These are phyloP conservation scores for Myrica gale DNA, from an alignment of 306 rosid species.

Conservation along the genomic window DNA sequence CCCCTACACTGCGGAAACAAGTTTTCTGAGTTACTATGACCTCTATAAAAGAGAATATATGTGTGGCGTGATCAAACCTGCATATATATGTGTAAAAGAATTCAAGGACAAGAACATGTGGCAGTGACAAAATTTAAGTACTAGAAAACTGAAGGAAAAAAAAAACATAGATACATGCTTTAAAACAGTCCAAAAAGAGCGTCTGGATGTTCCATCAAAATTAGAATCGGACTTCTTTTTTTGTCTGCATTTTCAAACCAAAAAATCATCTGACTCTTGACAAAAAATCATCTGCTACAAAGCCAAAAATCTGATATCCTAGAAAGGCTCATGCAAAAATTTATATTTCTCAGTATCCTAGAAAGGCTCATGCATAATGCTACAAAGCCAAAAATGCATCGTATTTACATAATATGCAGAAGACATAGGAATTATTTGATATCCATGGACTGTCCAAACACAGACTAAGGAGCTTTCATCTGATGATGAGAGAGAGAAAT, in stretches of 20 bases:
- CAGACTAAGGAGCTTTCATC: background rate
- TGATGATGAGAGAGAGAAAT: background rate
- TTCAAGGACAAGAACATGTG: constrained; percentile 3
- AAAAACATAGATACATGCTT: background rate
- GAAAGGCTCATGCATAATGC: background rate
- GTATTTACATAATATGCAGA: background rate
- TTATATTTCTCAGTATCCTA: background rate
- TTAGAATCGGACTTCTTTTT: background rate
- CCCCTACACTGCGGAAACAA: constrained; percentile 85
- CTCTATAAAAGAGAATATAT: constrained; percentile 18
- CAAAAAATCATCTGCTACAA: too few species aligned
- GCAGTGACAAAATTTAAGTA: background rate
- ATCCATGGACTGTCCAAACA: background rate
- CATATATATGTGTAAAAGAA: constrained; percentile 6
- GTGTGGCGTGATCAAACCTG: constrained; percentile 9
- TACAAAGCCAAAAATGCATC: background rate
- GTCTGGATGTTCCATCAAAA: background rate
- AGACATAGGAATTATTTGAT: background rate
- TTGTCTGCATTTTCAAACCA: background rate
- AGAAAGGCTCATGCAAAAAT: too few species aligned
- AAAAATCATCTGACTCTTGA: background rate
- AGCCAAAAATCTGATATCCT: too few species aligned
- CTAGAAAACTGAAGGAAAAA: background rate
- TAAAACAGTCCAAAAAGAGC: background rate
- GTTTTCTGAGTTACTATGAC: constrained; percentile 39